Evolutionary conservation across 805 yeast species (phyloP), one percentile per base, ranked within the genome.

Genomic region (Ogataea pilisensis): DNA sequence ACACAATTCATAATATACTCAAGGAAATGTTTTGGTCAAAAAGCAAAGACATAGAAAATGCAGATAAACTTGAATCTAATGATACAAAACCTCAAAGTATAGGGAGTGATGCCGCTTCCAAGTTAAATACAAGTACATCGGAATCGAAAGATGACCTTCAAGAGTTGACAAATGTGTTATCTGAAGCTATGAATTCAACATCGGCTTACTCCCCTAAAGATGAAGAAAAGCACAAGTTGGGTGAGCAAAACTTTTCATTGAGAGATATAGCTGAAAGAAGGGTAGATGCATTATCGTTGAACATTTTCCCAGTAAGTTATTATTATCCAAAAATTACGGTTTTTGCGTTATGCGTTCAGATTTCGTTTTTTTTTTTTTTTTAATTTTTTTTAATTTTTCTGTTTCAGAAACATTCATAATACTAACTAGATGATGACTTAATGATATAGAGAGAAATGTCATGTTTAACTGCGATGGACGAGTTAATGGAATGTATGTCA

Each of bases 391-490:
- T 24, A 24, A 8, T 24, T 25, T 18, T 13, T 11, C 11, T 17
- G 24, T 18, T 21, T 20, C 22, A 25, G 13, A 18, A 14, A 11
- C 16, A 14, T 34, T 14, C 12, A 24, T 24, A 34, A 21, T 28
- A 34, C 37, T 37, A 41, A 42, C 51, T 39, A 37, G 38, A 37
- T n/a, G n/a, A 24, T 31, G 21, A 18, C 21, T 24, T 9, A 18
- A 17, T 31, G 5, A 8, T 24, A 16, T 32, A 61, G 63, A 60
- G 53, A 42, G 68, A 63, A 39, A 54, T 83, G 89, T 73, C 77
- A 37, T 83, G 91, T 55, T 69, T 82, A 39, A 87, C 91, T 33
- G 93, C 93, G 1, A 82, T 90, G 62, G 95, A 90, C 61, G 95
- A 88, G 55, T 68, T 90, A 18, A 73, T 89, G 34, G 81, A 78